Base-by-base conservation (phyloP, 805 yeast species). In the Candida ascalaphidarum region DNA sequence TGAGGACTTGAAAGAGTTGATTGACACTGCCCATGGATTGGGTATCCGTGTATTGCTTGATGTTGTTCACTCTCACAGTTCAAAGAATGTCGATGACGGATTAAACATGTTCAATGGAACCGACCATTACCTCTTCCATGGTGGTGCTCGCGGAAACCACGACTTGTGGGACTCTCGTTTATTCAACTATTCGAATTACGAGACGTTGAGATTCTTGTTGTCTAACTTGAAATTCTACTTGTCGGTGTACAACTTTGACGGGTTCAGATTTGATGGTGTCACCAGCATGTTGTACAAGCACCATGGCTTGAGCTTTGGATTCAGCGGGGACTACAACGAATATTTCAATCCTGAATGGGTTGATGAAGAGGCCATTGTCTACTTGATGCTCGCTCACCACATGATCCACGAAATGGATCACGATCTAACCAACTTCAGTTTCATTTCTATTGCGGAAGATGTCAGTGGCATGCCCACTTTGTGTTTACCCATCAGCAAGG, bases 391-490 rank as follows among this genome's bases (percentile, higher is more conserved):
- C 36, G 96, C 96, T n/a, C 92, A 89, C 54, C 72, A 74, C 40
- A 55, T 89, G 42, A 72, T 89, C 38, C 62, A 58, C 18, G 68
- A 73, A 38, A 63, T 76, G 41, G 66, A 69, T 4, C 40, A 53
- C 20, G 22, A 36, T 6, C 59, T 69, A 30, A 33, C 44, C 18
- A 30, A 41, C 15, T 52, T 45, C 33, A 59, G 65, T 30, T 74
- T 81, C 40, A 70, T 81, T 7, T 74, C 95, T 1, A 81, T 89
- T 40, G 97, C 97, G 3, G 98, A 89, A 54, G 98, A 89, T 52
- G 98, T 89, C 26, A 79, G 92, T 27, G 98, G 98, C 8, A 89
- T 89, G 80, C 98, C 98, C 19, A 86, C 96, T 1, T 60, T 92
- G 32, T 89, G 97, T 54, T 55, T 82, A 31, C 77, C 92, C 5